These are phyloP conservation scores for Peronospora belbahrii DNA, from an alignment of 352 stramenopile species.

Conservation along the genomic window DNA sequence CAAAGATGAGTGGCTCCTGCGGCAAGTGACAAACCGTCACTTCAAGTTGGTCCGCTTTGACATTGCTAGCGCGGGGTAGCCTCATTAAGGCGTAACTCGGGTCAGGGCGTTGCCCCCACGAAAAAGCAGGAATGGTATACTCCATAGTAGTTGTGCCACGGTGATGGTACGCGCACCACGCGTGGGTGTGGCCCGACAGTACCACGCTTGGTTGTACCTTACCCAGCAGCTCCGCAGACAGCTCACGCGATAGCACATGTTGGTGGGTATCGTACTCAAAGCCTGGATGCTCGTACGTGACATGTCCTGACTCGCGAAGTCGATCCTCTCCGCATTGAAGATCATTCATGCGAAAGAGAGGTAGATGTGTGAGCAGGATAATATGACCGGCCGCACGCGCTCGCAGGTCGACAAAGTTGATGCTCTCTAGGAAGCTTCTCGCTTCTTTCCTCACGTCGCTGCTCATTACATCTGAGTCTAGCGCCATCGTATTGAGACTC, in stretches of 20 bases:
- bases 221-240: slow-evolving; percentile 45
- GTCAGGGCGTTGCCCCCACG: slow-evolving; percentile 71
- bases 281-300: slow-evolving; percentile 70
- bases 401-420: slow-evolving; percentile 27
- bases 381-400: slow-evolving; percentile 22
- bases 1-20: slow-evolving; percentile 32
- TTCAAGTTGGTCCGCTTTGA: not conserved
- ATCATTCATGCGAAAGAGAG: slow-evolving; percentile 50
- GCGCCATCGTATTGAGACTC: slow-evolving; percentile 70
- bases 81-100: slow-evolving; percentile 62
- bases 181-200: slow-evolving; percentile 71
- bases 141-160: slow-evolving; percentile 21
- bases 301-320: slow-evolving; percentile 41
- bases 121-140: slow-evolving; percentile 68
- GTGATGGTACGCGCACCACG: slow-evolving; percentile 52
- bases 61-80: slow-evolving; percentile 3
- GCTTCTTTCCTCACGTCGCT: slow-evolving; percentile 43
- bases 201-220: slow-evolving; percentile 45
- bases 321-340: slow-evolving; percentile 45
- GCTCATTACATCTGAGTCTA: slow-evolving; percentile 49
- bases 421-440: slow-evolving; percentile 40
- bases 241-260: slow-evolving; percentile 52
- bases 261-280: slow-evolving; percentile 58
- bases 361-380: slow-evolving; percentile 56
- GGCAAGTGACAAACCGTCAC: slow-evolving; percentile 32